A percentile compares a stretch with the other conserved stretches of the same genome.
These are phyloP conservation scores for Monilinia fructicola DNA, from an alignment of 2,329 filamentous ascomycete species.

Conservation along the genomic window DNA sequence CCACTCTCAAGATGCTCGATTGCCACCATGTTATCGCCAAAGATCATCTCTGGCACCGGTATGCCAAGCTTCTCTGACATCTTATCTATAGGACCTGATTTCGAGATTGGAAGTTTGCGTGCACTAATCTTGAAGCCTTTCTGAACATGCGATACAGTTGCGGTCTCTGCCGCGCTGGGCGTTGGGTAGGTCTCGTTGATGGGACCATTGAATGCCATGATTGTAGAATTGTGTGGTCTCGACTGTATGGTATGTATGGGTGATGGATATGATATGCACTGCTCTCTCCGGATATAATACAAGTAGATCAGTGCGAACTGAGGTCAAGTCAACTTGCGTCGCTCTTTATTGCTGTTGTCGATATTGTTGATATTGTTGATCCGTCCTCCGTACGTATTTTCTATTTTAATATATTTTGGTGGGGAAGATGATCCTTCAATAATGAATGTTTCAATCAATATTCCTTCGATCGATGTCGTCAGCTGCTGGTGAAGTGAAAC, in stretches of 20 bases:
- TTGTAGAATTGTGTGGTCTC: background rate
- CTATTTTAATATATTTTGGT: background rate
- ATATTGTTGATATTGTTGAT: too few species aligned
- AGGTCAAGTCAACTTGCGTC: too few species aligned
- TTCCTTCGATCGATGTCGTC: background rate
- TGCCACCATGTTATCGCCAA: slow-evolving; percentile 85
- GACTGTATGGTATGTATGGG: background rate
- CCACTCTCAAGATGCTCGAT: slow-evolving; percentile 71
- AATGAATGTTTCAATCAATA: background rate
- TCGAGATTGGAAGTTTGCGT: slow-evolving; percentile 92
- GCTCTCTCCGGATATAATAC: too few species aligned
- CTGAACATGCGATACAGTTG: slow-evolving; percentile 59
- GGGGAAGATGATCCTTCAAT: background rate
- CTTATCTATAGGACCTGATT: slow-evolving; percentile 82
- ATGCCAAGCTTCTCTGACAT: slow-evolving; percentile 80
- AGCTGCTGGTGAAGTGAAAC: too few species aligned
- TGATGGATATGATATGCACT: too few species aligned
- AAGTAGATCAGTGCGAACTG: too few species aligned
- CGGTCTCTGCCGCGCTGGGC: slow-evolving; percentile 50
- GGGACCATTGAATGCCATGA: slow-evolving; percentile 39
- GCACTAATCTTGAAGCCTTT: slow-evolving; percentile 73
- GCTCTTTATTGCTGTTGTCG: too few species aligned
- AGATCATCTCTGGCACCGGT: slow-evolving; percentile 97
- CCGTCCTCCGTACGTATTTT: background rate
- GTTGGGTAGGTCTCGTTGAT: slow-evolving; percentile 56